Conservation (phyloP, 352 stramenopile species). For the Plasmopara muralis region DNA sequence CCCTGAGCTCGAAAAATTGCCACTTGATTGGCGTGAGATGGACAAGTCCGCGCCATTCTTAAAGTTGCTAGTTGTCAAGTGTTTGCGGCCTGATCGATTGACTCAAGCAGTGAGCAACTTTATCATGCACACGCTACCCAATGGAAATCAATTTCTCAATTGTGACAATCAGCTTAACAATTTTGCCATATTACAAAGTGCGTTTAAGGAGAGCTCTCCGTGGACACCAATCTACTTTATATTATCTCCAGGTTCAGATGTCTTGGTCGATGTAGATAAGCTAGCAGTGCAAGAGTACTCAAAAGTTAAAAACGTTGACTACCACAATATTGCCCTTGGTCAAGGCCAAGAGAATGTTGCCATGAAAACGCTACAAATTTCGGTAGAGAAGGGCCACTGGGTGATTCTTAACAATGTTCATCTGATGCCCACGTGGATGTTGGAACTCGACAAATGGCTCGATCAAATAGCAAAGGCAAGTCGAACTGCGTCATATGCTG, state of each 20-base stretch:
- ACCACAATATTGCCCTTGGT: slow-evolving; percentile 93
- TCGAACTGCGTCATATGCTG: slow-evolving; percentile 43
- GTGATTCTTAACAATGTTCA: slow-evolving; percentile 94
- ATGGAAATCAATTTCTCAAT: slow-evolving; percentile 75
- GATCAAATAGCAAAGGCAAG: slow-evolving; percentile 67
- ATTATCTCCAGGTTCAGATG: slow-evolving; percentile 93
- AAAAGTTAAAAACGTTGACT: slow-evolving; percentile 91
- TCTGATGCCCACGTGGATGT: slow-evolving; percentile 91
- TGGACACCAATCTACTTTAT: slow-evolving; percentile 98
- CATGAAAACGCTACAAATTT: slow-evolving; percentile 82
- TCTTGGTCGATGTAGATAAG: slow-evolving; percentile 93
- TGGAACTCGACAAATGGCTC: slow-evolving; percentile 90
- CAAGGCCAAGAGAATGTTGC: slow-evolving; percentile 91
- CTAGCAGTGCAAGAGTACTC: slow-evolving; percentile 89
- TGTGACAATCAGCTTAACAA: slow-evolving; percentile 90
- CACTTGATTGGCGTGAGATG: slow-evolving; percentile 88
- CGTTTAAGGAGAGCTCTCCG: slow-evolving; percentile 90
- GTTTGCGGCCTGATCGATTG: slow-evolving; percentile 91
- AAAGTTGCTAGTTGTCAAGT: slow-evolving; percentile 93
- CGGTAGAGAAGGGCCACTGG: slow-evolving; percentile 90
- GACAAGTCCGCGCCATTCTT: slow-evolving; percentile 87
- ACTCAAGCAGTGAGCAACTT: slow-evolving; percentile 92
- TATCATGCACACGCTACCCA: slow-evolving; percentile 74
- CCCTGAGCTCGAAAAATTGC: slow-evolving; percentile 87
- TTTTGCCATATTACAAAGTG: slow-evolving; percentile 91